phyloP scores from a whole-genome alignment of 495 filamentous ascomycete species.

The Xylaria scruposa region DNA sequence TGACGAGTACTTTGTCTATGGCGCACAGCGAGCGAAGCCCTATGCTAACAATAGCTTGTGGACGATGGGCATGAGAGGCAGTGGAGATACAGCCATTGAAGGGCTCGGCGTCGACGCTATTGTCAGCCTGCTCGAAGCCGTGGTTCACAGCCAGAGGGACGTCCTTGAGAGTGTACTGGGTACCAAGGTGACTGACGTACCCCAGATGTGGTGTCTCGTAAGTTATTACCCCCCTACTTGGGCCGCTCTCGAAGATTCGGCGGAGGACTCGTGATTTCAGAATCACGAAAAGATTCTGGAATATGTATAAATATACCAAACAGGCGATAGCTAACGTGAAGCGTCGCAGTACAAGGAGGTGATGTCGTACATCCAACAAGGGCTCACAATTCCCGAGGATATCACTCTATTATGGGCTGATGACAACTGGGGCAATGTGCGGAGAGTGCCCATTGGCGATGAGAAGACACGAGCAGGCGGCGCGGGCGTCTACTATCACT shows the following conservation, averaged over 20 bases:
- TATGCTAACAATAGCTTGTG: slow-evolving; percentile 68
- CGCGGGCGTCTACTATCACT: slow-evolving; percentile 80
- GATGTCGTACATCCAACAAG: slow-evolving; percentile 69
- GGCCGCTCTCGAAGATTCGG: no score
- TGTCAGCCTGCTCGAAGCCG: slow-evolving; percentile 59
- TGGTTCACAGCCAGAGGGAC: slow-evolving; percentile 65
- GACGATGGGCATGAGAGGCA: slow-evolving; percentile 78
- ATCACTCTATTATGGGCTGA: slow-evolving; percentile 78
- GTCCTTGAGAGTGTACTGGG: slow-evolving; percentile 63
- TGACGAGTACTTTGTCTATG: slow-evolving; percentile 69
- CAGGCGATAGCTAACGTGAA: neutral
- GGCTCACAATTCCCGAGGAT: slow-evolving; percentile 72
- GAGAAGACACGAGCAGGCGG: slow-evolving; percentile 68
- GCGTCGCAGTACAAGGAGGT: slow-evolving; percentile 65
- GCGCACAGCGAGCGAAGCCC: slow-evolving; percentile 66
- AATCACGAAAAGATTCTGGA: neutral
- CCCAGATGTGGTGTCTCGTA: slow-evolving; percentile 71
- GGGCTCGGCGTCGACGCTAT: slow-evolving; percentile 63
- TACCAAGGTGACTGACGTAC: slow-evolving; percentile 61
- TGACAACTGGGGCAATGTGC: slow-evolving; percentile 77
- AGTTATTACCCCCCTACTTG: neutral
- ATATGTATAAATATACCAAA: neutral
- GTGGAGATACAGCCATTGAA: slow-evolving; percentile 66
- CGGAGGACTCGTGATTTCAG: no score
- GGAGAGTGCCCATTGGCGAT: slow-evolving; percentile 66